Conservation (phyloP, 192 early-diverging fungal species). For the Chytriomyces sp. region DNA sequence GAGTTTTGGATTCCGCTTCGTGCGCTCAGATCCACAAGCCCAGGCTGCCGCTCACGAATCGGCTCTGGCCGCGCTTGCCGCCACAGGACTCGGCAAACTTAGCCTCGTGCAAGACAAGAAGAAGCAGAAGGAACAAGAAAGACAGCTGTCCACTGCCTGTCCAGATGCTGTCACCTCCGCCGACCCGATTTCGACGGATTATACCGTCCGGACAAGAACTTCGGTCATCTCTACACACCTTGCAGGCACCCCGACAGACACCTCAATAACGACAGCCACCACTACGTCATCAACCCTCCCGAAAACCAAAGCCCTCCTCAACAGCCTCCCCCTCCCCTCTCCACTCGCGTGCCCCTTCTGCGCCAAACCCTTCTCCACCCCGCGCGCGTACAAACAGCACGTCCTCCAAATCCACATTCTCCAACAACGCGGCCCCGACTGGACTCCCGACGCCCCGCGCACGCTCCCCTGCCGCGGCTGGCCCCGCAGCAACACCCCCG, state of each 20-base stretch:
- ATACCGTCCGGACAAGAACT: neutral
- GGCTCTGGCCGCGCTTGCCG: neutral
- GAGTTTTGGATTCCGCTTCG: slow-evolving; percentile 49
- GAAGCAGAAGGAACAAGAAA: neutral
- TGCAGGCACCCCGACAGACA: neutral
- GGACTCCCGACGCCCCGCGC: slow-evolving; percentile 39
- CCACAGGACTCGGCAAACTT: neutral
- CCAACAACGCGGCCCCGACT: slow-evolving; percentile 46
- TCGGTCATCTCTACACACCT: too few relatives aligned
- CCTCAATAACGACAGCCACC: neutral
- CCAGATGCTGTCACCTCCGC: neutral
- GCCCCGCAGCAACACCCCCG: neutral
- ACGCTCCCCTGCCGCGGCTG: slow-evolving; percentile 29
- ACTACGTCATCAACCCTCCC: neutral
- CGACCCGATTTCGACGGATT: neutral
- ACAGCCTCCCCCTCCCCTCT: slow-evolving; percentile 27
- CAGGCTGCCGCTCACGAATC: neutral
- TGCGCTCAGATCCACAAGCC: neutral
- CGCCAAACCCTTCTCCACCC: slow-evolving; percentile 38
- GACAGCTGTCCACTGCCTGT: neutral
- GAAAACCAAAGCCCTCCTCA: slow-evolving; percentile 25
- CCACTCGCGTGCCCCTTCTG: slow-evolving; percentile 50
- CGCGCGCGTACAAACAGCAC: slow-evolving; percentile 49
- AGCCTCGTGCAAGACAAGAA: neutral
- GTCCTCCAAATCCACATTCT: slow-evolving; percentile 57